Percentiles rank a stretch among this genome's conserved stretches.
These are phyloP conservation scores for Gynandropsis gynandra DNA, from an alignment of 345 rosid genomes.

Conservation along the genomic window DNA sequence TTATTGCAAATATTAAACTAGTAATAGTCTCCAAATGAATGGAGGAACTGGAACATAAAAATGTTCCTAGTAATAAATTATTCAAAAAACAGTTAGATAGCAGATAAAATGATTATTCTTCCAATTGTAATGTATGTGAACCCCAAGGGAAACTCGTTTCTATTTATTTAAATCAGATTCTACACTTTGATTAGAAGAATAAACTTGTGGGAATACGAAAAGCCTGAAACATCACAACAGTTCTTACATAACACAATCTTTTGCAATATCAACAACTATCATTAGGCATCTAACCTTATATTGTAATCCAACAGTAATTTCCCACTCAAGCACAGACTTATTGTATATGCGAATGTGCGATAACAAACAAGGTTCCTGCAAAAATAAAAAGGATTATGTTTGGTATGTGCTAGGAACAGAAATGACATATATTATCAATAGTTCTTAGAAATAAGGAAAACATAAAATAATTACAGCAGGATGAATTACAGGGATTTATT, in stretches of 20 bases:
- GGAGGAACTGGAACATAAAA: neutral
- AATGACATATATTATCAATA: neutral
- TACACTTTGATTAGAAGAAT: neutral
- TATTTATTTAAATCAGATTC: neutral
- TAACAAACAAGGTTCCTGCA: slow-evolving; percentile 75
- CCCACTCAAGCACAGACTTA: slow-evolving; percentile 91
- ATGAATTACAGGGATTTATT: neutral
- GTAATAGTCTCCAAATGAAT: neutral
- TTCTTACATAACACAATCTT: no score
- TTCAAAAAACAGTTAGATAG: neutral
- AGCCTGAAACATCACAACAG: neutral
- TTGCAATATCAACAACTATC: neutral
- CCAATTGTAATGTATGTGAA: neutral
- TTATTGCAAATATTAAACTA: slow-evolving; percentile 3
- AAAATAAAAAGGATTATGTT: slow-evolving; percentile 4
- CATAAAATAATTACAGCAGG: neutral
- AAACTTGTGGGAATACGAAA: neutral
- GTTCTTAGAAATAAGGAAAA: neutral
- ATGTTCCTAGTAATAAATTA: neutral
- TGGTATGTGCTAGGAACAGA: neutral
- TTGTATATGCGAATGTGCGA: slow-evolving; percentile 71
- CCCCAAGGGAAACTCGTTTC: neutral
- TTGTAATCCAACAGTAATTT: slow-evolving; percentile 69
- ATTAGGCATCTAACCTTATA: slow-evolving; percentile 49
- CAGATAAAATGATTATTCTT: slow-evolving; percentile 3